Conservation (phyloP, 208 protist genomes). For the Angomonas ambiguus region DNA sequence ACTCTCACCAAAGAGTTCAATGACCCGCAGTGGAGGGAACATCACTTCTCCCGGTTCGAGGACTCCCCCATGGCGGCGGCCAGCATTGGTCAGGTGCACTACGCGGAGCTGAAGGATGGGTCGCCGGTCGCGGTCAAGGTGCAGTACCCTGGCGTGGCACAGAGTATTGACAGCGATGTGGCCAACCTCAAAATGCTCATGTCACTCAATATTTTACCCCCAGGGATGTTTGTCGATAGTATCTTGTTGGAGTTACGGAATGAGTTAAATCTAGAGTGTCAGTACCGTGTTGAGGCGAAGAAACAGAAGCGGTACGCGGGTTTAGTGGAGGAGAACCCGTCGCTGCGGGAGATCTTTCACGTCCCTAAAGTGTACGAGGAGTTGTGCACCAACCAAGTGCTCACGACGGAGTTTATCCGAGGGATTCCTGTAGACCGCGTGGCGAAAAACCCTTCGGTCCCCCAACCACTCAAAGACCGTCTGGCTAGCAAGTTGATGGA, state of each 20-base stretch:
- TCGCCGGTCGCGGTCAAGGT: slow-evolving; percentile 92
- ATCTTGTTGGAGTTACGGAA: slow-evolving; percentile 67
- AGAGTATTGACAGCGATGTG: slow-evolving; percentile 86
- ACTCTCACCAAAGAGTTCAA: slow-evolving; percentile 42
- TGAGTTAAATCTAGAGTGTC: slow-evolving; percentile 67
- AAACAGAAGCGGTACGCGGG: slow-evolving; percentile 61
- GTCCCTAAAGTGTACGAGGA: slow-evolving; percentile 59
- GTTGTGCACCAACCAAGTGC: slow-evolving; percentile 54
- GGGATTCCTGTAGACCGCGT: slow-evolving; percentile 65
- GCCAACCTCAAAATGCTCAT: slow-evolving; percentile 87
- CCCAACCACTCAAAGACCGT: slow-evolving; percentile 71
- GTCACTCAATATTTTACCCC: slow-evolving; percentile 55
- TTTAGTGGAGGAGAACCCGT: slow-evolving; percentile 29
- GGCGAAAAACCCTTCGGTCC: slow-evolving; percentile 30
- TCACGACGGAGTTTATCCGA: slow-evolving; percentile 61
- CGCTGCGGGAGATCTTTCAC: slow-evolving; percentile 52
- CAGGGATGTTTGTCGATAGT: slow-evolving; percentile 82
- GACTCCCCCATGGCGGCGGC: slow-evolving; percentile 92
- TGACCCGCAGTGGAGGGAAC: slow-evolving; percentile 36
- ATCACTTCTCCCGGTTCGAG: slow-evolving; percentile 81
- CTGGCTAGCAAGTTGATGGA: slow-evolving; percentile 81
- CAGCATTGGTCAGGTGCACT: slow-evolving; percentile 95
- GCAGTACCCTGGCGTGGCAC: slow-evolving; percentile 81
- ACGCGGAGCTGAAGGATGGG: slow-evolving; percentile 32
- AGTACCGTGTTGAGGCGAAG: slow-evolving; percentile 57